A percentile compares a stretch with the other conserved stretches of the same genome.
Conservation (phyloP, 1,284 basidiomycete genomes). For the Megacollybia platyphylla region DNA sequence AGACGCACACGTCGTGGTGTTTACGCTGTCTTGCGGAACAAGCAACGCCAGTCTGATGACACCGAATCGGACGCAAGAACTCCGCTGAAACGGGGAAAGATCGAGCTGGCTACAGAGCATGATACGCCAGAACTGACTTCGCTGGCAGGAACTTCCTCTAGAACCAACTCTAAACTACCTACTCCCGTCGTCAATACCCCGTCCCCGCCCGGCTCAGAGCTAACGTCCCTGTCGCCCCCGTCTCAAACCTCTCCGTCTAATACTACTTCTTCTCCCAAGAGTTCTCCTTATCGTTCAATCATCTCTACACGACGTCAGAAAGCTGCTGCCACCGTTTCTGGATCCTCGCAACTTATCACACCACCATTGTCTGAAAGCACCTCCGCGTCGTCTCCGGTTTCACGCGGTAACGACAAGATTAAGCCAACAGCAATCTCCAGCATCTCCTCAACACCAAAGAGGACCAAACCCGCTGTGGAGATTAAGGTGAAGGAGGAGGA, state of each 20-base stretch:
- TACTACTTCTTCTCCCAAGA: slow-evolving; percentile 13
- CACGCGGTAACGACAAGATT: slow-evolving; percentile 8
- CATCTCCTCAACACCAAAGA: slow-evolving; percentile 12
- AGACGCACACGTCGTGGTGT: slow-evolving; percentile 66
- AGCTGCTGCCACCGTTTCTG: slow-evolving; percentile 10
- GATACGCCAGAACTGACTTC: slow-evolving; percentile 34
- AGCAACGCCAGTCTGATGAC: slow-evolving; percentile 38
- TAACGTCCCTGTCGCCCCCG: slow-evolving; percentile 16
- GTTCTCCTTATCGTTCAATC: slow-evolving; percentile 31
- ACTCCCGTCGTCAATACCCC: slow-evolving; percentile 14
- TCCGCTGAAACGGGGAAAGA: slow-evolving; percentile 26
- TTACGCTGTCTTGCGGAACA: slow-evolving; percentile 54
- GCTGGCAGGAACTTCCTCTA: slow-evolving; percentile 21
- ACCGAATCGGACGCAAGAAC: slow-evolving; percentile 35
- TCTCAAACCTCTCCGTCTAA: slow-evolving; percentile 25
- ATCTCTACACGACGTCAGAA: slow-evolving; percentile 52
- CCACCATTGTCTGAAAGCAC: slow-evolving; percentile 17
- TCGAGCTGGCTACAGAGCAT: slow-evolving; percentile 37
- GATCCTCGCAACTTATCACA: slow-evolving; percentile 12
- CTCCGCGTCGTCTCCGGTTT: slow-evolving; percentile 6
- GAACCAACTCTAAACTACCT: slow-evolving; percentile 15
- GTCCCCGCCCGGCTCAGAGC: slow-evolving; percentile 11
- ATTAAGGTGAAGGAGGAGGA: slow-evolving; percentile 36
- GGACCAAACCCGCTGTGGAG: slow-evolving; percentile 20
- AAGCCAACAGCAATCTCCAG: slow-evolving; percentile 17